Evolutionary conservation across 306 rosid species (phyloP).

Genomic region (Medicago lupulina): DNA sequence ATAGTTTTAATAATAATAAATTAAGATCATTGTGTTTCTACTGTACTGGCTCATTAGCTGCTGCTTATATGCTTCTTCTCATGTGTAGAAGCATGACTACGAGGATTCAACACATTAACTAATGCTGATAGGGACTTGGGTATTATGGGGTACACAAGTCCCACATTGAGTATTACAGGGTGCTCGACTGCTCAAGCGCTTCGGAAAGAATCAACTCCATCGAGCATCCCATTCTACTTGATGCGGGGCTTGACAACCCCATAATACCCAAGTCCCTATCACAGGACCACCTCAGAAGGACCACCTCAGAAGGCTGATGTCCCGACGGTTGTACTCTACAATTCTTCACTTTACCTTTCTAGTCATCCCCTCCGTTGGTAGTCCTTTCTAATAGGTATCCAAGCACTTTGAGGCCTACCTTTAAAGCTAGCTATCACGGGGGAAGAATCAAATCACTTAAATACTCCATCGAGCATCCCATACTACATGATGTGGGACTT

Average conservation of each 20-base stretch:
- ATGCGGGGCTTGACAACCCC: neutral
- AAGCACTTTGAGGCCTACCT: neutral
- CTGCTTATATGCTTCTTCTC: slow-evolving; percentile 29
- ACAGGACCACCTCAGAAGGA: no score
- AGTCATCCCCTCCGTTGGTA: no score
- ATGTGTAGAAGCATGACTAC: slow-evolving; percentile 2
- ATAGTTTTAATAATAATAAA: neutral
- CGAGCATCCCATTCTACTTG: no score
- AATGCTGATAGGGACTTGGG: neutral
- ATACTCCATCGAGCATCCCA: neutral
- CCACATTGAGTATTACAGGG: neutral
- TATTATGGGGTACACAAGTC: neutral
- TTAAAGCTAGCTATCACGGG: neutral
- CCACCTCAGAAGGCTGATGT: no score
- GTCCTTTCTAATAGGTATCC: no score
- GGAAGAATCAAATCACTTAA: neutral
- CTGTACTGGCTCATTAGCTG: slow-evolving; percentile 14
- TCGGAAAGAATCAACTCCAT: no score
- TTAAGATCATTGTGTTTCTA: slow-evolving; percentile 17
- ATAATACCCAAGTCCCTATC: slow-evolving; percentile 2
- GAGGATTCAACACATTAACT: slow-evolving; percentile 9
- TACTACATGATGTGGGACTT: neutral
- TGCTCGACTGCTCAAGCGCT: neutral
- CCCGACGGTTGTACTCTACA: no score
- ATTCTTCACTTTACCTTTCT: no score